A percentile compares a stretch with the other conserved stretches of the same genome.
phyloP scores from a whole-genome alignment of 768 basidiomycete species.

The Clitopilus passeckerianus region DNA sequence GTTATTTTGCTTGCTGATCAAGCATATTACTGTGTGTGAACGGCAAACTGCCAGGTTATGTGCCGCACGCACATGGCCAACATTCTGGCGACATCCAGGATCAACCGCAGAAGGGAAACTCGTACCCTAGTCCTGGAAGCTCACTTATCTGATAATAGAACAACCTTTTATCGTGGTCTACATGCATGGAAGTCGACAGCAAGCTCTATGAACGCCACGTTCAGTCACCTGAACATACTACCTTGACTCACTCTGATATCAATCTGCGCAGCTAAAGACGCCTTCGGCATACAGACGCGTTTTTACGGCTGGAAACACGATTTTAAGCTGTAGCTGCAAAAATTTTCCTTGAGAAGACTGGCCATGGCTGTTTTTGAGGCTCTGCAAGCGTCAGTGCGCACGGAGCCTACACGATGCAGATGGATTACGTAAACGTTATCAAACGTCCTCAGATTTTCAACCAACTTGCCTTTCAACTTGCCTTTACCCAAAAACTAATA shows the following conservation, averaged over 20 bases:
- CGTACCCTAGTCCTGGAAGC: no score
- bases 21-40: neutral
- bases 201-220: no score
- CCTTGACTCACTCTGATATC: neutral
- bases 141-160: no score
- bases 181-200: no score
- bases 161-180: no score
- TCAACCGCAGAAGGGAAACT: no score
- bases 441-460: neutral
- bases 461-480: neutral
- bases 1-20: neutral
- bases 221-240: neutral
- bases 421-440: neutral
- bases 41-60: neutral
- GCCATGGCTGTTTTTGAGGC: neutral
- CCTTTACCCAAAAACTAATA: constrained; percentile 4
- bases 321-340: neutral
- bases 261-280: neutral
- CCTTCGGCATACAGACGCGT: neutral
- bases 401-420: neutral
- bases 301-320: neutral
- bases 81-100: no score
- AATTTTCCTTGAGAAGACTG: neutral
- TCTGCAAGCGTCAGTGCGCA: neutral
- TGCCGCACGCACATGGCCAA: neutral